These are phyloP conservation scores for Fusarium brachygibbosum DNA, from an alignment of 2,329 filamentous ascomycete genomes.

Conservation along the genomic window DNA sequence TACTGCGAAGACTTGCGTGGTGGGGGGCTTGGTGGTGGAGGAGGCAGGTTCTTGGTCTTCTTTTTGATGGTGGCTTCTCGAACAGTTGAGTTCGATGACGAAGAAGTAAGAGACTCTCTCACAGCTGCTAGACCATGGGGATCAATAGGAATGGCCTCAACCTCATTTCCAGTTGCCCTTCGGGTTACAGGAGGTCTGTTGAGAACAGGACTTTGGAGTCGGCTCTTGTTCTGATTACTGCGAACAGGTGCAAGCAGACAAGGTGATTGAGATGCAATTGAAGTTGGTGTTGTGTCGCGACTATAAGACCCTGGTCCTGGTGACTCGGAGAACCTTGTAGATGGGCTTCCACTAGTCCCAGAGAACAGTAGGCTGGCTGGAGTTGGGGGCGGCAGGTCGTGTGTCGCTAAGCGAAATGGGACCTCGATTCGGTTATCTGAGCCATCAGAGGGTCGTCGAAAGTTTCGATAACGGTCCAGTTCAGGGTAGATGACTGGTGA, in stretches of 20 bases:
- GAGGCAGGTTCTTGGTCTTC: slow-evolving; percentile 60
- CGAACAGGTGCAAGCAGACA: slow-evolving; percentile 66
- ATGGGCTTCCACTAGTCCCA: slow-evolving; percentile 77
- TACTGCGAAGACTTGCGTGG: slow-evolving; percentile 73
- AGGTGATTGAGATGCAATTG: slow-evolving; percentile 81
- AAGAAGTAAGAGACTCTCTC: slow-evolving; percentile 78
- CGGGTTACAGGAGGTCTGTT: slow-evolving; percentile 72
- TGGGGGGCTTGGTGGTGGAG: slow-evolving; percentile 70
- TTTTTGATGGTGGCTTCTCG: slow-evolving; percentile 63
- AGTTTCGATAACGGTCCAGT: slow-evolving; percentile 70
- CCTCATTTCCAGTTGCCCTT: slow-evolving; percentile 68
- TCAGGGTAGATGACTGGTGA: slow-evolving; percentile 69
- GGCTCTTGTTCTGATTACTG: slow-evolving; percentile 61
- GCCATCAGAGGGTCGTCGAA: slow-evolving; percentile 56
- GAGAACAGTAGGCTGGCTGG: slow-evolving; percentile 69
- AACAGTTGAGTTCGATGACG: slow-evolving; percentile 78
- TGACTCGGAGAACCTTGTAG: slow-evolving; percentile 81
- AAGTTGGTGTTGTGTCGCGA: slow-evolving; percentile 82
- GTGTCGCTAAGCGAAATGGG: slow-evolving; percentile 70
- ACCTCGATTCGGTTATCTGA: slow-evolving; percentile 59
- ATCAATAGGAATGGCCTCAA: slow-evolving; percentile 61
- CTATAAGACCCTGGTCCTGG: slow-evolving; percentile 78
- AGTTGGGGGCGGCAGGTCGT: slow-evolving; percentile 75
- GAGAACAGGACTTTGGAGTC: slow-evolving; percentile 68
- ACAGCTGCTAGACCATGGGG: slow-evolving; percentile 73